Percentiles rank a stretch among this genome's conserved stretches.
phyloP scores from a whole-genome alignment of 352 stramenopile genomes.

The Globisporangium iwayamae region DNA sequence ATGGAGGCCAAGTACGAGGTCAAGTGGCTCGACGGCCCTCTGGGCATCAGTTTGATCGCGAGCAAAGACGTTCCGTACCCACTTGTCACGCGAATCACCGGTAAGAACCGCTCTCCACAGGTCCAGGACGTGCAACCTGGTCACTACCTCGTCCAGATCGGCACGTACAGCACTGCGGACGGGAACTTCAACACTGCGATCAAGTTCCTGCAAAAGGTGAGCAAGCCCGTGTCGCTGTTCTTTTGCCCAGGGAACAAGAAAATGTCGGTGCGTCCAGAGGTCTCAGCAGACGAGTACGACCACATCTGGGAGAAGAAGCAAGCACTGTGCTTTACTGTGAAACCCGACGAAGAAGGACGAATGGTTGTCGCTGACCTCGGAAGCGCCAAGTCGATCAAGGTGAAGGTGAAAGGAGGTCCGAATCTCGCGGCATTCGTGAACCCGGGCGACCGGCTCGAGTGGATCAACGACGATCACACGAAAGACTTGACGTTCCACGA shows the following conservation, averaged over 20 bases:
- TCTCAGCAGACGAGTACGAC: slow-evolving; percentile 73
- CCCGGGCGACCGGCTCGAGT: slow-evolving; percentile 64
- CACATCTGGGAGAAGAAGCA: slow-evolving; percentile 90
- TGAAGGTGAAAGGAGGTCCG: slow-evolving; percentile 64
- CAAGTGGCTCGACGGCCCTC: slow-evolving; percentile 82
- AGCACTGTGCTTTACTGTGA: slow-evolving; percentile 77
- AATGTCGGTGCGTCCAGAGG: slow-evolving; percentile 61
- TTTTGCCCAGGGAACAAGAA: slow-evolving; percentile 86
- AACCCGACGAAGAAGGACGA: slow-evolving; percentile 48
- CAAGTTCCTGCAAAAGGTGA: slow-evolving; percentile 87
- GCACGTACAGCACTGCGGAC: slow-evolving; percentile 75
- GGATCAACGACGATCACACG: slow-evolving; percentile 83
- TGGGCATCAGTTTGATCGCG: slow-evolving; percentile 85
- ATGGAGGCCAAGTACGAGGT: slow-evolving; percentile 85
- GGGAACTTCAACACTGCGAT: slow-evolving; percentile 89
- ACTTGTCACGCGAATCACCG: slow-evolving; percentile 83
- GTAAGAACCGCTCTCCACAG: slow-evolving; percentile 85
- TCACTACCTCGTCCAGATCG: slow-evolving; percentile 87
- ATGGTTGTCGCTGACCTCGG: slow-evolving; percentile 83
- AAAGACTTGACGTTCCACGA: slow-evolving; percentile 79
- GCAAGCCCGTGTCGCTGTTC: slow-evolving; percentile 79
- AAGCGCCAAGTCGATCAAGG: slow-evolving; percentile 83
- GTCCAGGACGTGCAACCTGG: slow-evolving; percentile 84
- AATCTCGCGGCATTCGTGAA: slow-evolving; percentile 54
- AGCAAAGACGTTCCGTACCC: slow-evolving; percentile 86